phyloP scores from a whole-genome alignment of 73 alveolate genomes.

The Urostyla sp. region DNA sequence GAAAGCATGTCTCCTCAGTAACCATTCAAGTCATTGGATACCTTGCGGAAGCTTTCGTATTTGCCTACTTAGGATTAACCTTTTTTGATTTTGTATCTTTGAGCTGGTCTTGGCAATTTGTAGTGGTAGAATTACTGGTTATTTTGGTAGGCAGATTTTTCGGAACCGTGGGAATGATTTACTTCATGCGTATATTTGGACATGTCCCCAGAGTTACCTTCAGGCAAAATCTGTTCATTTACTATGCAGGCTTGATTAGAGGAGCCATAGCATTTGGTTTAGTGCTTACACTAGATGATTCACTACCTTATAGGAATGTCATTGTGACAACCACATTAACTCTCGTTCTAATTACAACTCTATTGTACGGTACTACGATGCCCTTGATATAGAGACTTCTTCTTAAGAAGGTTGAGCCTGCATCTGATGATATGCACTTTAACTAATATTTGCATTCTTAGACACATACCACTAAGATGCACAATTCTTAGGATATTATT shows the following conservation, averaged over 20 bases:
- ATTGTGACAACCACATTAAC: slow-evolving; percentile 49
- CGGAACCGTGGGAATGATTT: slow-evolving; percentile 75
- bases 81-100: slow-evolving; percentile 72
- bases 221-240: slow-evolving; percentile 71
- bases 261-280: slow-evolving; percentile 91
- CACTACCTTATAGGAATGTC: not conserved
- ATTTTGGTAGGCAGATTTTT: slow-evolving; percentile 76
- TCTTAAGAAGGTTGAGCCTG: slow-evolving; percentile 28
- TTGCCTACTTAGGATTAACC: slow-evolving; percentile 86
- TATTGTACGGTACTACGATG: slow-evolving; percentile 59
- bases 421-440: not conserved
- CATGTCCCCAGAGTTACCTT: slow-evolving; percentile 64
- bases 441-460: too few species aligned
- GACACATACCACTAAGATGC: too few species aligned
- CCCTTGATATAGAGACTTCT: slow-evolving; percentile 37
- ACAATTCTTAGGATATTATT: too few species aligned
- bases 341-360: slow-evolving; percentile 59
- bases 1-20: slow-evolving; percentile 78
- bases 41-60: slow-evolving; percentile 85
- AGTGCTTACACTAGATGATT: slow-evolving; percentile 21
- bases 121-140: slow-evolving; percentile 71
- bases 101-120: slow-evolving; percentile 79
- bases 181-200: slow-evolving; percentile 65
- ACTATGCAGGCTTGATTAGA: slow-evolving; percentile 84
- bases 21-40: slow-evolving; percentile 81